phyloP scores from a whole-genome alignment of 768 basidiomycete genomes.

The Piloderma croceum region DNA sequence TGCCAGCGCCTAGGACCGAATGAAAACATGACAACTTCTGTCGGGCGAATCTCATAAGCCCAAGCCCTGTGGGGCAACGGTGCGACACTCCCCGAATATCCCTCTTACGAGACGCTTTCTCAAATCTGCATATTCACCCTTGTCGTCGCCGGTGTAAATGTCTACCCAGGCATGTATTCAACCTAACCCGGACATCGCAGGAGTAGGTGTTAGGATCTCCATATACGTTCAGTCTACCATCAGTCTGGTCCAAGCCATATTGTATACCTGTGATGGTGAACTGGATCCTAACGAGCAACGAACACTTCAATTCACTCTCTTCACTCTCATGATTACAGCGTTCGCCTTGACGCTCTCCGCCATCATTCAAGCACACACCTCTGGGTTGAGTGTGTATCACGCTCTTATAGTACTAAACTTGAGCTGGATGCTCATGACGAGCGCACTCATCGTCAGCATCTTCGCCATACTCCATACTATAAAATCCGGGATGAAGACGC shows the following conservation, averaged over 20 bases:
- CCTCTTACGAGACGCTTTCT: no score
- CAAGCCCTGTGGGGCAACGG: no score
- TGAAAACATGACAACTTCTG: no score
- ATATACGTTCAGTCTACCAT: conserved; percentile 16
- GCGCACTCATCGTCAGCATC: conserved; percentile 6
- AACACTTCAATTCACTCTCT: not conserved
- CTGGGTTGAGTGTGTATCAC: conserved; percentile 8
- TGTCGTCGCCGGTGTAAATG: not conserved
- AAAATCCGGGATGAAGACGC: not conserved
- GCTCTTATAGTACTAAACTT: conserved; percentile 14
- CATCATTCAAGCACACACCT: conserved; percentile 8
- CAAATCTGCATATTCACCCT: not conserved
- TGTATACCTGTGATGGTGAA: conserved; percentile 6
- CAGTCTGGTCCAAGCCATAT: conserved; percentile 4
- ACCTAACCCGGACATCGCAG: conserved; percentile 15
- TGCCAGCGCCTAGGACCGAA: no score
- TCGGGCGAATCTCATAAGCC: no score
- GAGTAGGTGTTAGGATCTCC: conserved; percentile 17
- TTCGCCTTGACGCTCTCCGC: conserved; percentile 13
- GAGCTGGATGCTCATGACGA: conserved; percentile 15
- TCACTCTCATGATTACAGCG: conserved; percentile 12
- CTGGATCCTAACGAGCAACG: conserved; percentile 2
- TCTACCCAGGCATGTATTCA: not conserved
- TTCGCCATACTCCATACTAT: conserved; percentile 3
- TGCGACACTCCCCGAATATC: no score